Percentiles rank a stretch among this genome's conserved stretches.
phyloP scores from a whole-genome alignment of 495 filamentous ascomycete genomes.

The Penicillium egyptiacum region DNA sequence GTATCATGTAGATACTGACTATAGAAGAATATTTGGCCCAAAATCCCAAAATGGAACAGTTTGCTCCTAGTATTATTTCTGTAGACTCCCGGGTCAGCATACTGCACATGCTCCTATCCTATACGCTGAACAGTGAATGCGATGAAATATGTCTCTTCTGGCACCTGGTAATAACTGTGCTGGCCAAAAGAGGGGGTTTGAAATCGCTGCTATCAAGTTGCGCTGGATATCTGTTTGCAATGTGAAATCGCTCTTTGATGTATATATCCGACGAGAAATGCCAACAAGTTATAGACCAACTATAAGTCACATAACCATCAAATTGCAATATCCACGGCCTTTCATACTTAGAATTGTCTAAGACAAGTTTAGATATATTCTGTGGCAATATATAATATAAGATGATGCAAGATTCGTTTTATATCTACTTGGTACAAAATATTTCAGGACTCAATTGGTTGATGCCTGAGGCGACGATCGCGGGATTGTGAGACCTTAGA shows the following conservation, averaged over 20 bases:
- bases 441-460: neutral
- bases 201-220: neutral
- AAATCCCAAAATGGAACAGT: neutral
- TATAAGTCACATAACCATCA: neutral
- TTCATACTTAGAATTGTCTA: neutral
- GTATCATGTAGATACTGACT: neutral
- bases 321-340: neutral
- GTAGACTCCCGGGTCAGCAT: neutral
- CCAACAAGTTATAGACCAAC: neutral
- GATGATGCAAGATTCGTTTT: neutral
- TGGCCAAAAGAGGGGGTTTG: neutral
- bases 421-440: neutral
- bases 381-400: neutral
- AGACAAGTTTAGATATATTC: neutral
- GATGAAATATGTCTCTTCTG: neutral
- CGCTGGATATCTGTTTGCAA: neutral
- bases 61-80: neutral
- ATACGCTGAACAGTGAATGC: neutral
- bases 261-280: constrained; percentile 1
- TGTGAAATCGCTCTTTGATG: neutral
- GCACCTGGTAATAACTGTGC: neutral
- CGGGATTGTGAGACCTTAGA: constrained; percentile 13
- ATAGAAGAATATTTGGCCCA: neutral
- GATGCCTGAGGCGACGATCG: constrained; percentile 30
- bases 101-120: neutral